Conservation (phyloP, 306 rosid genomes). For the Fagus sylvatica region DNA sequence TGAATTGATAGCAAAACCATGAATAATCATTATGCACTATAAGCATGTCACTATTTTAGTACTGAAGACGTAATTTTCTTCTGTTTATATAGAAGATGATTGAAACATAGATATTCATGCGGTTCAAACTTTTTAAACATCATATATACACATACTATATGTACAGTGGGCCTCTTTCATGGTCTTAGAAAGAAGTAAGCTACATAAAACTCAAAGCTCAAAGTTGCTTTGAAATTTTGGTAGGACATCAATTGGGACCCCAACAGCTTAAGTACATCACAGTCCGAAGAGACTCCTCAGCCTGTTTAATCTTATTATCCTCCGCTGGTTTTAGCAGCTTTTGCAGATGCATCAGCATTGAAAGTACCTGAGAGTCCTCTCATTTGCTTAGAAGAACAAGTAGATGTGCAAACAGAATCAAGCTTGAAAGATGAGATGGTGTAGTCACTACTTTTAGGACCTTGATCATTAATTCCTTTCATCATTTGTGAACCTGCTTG, state of each 20-base stretch:
- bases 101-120: neutral
- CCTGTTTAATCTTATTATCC: conserved; percentile 17
- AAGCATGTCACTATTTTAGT: neutral
- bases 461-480: conserved; percentile 18
- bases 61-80: neutral
- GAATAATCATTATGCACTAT: neutral
- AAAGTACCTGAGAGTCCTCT: neutral
- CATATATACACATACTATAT: neutral
- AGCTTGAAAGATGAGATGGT: neutral
- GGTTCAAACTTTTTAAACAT: neutral
- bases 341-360: neutral
- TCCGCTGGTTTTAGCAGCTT: neutral
- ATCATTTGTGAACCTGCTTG: conserved; percentile 4
- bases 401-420: neutral
- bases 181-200: neutral
- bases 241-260: conserved; percentile 5
- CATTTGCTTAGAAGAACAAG: neutral
- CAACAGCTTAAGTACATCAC: conserved; percentile 21
- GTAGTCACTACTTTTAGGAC: conserved; percentile 19
- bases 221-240: neutral
- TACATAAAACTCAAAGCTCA: neutral
- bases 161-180: neutral
- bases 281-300: conserved; percentile 11
- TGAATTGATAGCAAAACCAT: neutral
- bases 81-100: neutral